Base-by-base conservation (phyloP, 2,329 filamentous ascomycete species). In the Akanthomyces muscarius region DNA sequence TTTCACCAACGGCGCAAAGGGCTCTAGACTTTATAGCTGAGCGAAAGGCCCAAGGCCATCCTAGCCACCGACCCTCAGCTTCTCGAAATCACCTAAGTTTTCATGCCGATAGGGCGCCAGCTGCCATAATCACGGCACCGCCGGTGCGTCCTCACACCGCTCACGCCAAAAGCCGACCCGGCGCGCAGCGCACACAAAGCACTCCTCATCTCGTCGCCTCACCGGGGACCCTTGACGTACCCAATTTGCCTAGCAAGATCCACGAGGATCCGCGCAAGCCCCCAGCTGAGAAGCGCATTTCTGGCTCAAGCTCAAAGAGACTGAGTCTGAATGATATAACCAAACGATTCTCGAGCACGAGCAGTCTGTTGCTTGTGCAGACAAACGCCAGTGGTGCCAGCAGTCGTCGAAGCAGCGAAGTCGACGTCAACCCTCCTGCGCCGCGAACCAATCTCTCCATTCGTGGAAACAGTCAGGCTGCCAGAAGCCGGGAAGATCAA, bases 241-340 rank as follows among this genome's bases (percentile, higher is more conserved):
- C 71, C 36, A 58, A 64, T 11, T 65, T 70, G 7, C 47, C 60
- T 5, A 66, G 59, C 42, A 75, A 71, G 52, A 67, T 68, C 10
- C 77, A 79, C 51, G 76, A 80, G 48, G 66, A 66, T 30, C 67
- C 66, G 41, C 68, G 70, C 61, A 71, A 70, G 60, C 64, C 72
- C 51, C 70, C 69, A 61, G 70, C 70, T 54, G 80, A 83, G 61
- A 82, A 83, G 66, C 80, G 82, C 38, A 76, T 78, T 54, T 86
- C 84, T 33, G 76, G 76, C 47, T 82, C 81, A 56, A 85, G 81
- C 70, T 75, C 76, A 53, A 87, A 86, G 75, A 79, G 83, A 64
- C 78, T 86, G 62, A 86, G 83, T 74, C 86, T 88, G 67, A 83
- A 80, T 67, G 85, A 88, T 61, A 85, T 86, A 66, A 82, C 83